Evolutionary conservation across 208 protist species (phyloP), one percentile per base, ranked within the genome.

Genomic region (Wallacemonas sp.): DNA sequence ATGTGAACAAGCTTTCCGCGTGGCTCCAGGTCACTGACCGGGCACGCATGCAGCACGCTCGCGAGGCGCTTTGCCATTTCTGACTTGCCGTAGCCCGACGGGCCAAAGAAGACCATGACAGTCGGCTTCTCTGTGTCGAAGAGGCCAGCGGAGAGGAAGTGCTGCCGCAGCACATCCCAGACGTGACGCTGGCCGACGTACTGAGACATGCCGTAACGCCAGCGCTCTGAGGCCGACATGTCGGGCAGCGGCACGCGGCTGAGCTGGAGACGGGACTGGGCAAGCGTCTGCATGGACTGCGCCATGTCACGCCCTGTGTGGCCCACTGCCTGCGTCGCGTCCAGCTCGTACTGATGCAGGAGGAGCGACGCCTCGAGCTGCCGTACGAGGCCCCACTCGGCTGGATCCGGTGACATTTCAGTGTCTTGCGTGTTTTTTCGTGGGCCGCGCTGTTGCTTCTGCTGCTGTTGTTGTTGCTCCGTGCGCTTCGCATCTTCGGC

Each of bases 31-130:
- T 73, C 68, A 24, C 47, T 46, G n/a, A 60, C 26, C n/a, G 76
- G 68, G 30, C 62, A 52, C 19, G 70, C 74, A 64, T 95, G 85
- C 36, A 95, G 49, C 17, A 74, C 80, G 27, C 65, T 74, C 19
- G 90, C 90, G 11, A 95, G 52, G 16, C 76, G 80, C 41, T 81
- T 80, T 9, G 85, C 90, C 63, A 93, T 48, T 65, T 95, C 84
- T 14, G 90, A 92, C 69, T 95, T 95, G 23, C 90, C 90, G 65
- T 85, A 89, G 21, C 90, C 90, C 2, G 84, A 92, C 16, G 90
- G 87, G 23, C 90, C 90, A 64, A 95, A 95, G 56, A 95, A 79
- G 34, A 93, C 55, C 38, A 91, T 72, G 21, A 93, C 90, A 4
- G 86, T 91, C 14, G 90, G 82, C 78, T 95, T 95, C 39, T 87